Base-by-base conservation (phyloP, 768 basidiomycete genomes). In the Mrakia gelida region DNA sequence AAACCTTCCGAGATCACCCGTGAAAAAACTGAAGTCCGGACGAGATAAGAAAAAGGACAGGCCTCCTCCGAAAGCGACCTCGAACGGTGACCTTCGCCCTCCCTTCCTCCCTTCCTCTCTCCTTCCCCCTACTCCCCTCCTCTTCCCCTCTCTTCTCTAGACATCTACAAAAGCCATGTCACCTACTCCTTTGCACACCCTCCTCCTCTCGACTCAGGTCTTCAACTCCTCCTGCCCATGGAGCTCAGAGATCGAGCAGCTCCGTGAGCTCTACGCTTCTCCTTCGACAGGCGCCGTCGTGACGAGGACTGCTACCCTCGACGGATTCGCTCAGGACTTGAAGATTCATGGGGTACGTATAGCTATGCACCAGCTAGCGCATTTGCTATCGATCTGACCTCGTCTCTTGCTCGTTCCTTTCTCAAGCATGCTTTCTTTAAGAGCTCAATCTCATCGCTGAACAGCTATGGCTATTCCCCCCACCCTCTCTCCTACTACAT, bases 391-490 rank as follows among this genome's bases (percentile, higher is more conserved):
- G 28, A 61, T 11, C 65, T 68, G 32, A 75, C 75, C 4, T 10
- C 18, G 26, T n/a, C 8, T 43, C 45, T 32, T 18, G 16, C 32
- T n/a, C 49, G 15, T 23, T 11, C 75, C 49, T 15, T 45, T 56
- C 67, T 56, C 21, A 9, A 76, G 70, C 76, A 77, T 41, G 41
- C 76, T 5, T 77, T 77, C 45, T 63, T 73, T 63, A 28, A 30
- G 41, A 41, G 21, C 7, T 41, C 59, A 21, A 70, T 61, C 32
- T 87, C 91, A n/a, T 90, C 93, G 23, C 82, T 93, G 79, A 95
- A 95, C 83, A 91, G 91, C 0, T 95, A 92, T 84, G 93, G 93
- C 32, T 95, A 94, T 85, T 94, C 92, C 11, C 93, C 92, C 0
- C 87, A 90, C 81, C 89, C 91, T 8, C 87, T 95, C 62, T 81